phyloP scores from a whole-genome alignment of 352 stramenopile species.

The Phytophthora hibernalis region DNA sequence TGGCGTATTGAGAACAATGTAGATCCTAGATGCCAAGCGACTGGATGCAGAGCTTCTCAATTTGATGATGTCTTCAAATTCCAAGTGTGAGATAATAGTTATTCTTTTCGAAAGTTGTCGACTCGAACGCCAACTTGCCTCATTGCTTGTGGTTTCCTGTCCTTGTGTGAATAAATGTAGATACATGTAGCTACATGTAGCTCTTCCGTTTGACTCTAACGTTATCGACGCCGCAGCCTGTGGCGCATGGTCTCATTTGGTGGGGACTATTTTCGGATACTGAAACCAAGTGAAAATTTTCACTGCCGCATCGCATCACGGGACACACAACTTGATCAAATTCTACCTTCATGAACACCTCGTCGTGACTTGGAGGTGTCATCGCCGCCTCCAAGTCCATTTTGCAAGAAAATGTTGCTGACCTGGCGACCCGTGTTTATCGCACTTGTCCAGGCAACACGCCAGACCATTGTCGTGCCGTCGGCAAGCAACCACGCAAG shows the following conservation, averaged over 20 bases:
- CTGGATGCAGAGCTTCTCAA: neutral
- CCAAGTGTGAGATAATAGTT: neutral
- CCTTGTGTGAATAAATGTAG: too few relatives aligned
- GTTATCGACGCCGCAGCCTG: too few relatives aligned
- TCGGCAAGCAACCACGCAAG: neutral
- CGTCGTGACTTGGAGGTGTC: constrained; percentile 21
- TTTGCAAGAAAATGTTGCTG: constrained; percentile 28
- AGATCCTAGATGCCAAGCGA: neutral
- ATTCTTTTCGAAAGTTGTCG: neutral
- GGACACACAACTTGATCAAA: too few relatives aligned
- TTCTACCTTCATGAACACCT: neutral
- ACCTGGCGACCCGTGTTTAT: neutral
- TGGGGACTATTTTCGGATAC: constrained; percentile 14
- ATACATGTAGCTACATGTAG: too few relatives aligned
- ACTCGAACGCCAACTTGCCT: too few relatives aligned
- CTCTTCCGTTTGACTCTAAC: too few relatives aligned
- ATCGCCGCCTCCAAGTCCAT: neutral
- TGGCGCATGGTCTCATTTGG: neutral
- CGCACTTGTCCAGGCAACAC: neutral
- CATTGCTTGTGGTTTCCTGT: too few relatives aligned
- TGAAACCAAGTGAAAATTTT: constrained; percentile 11
- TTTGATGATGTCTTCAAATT: too few relatives aligned
- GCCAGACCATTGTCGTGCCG: neutral
- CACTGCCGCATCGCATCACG: neutral
- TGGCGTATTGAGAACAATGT: too few relatives aligned